These are phyloP conservation scores for Xylaria hypoxylon DNA, from an alignment of 2,329 filamentous ascomycete genomes.

Conservation along the genomic window DNA sequence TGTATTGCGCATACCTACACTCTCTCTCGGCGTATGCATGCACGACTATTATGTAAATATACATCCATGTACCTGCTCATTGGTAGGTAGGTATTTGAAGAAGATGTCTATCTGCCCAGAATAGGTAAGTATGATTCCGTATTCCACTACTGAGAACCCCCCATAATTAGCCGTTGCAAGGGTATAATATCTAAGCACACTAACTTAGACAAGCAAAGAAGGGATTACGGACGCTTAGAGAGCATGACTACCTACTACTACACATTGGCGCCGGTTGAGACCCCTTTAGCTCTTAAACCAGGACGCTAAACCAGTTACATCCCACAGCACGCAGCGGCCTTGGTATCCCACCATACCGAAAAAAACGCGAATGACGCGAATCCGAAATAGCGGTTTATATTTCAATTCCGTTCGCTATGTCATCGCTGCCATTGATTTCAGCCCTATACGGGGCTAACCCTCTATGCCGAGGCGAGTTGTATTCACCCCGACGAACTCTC, in stretches of 20 bases:
- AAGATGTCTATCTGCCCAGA: background rate
- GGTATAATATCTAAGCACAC: background rate
- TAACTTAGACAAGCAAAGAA: conserved; percentile 12
- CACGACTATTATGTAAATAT: no score
- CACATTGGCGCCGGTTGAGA: no score
- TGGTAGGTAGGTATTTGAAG: no score
- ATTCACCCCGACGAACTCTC: background rate
- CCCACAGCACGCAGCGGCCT: background rate
- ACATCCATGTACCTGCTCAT: no score
- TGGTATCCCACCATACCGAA: background rate
- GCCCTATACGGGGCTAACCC: background rate
- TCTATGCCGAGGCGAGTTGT: background rate
- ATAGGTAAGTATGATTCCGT: background rate
- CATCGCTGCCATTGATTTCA: conserved; percentile 1
- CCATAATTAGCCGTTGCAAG: conserved; percentile 33
- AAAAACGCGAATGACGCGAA: conserved; percentile 13
- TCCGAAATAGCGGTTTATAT: background rate
- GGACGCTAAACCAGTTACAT: conserved; percentile 9
- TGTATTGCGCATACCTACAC: no score
- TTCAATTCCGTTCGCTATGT: conserved; percentile 8
- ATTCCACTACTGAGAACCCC: background rate
- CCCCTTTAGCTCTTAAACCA: background rate
- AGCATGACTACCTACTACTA: conserved; percentile 26
- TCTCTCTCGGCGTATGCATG: no score
- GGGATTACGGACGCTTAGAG: conserved; percentile 27